Conservation (phyloP, 805 yeast genomes). For the Candida coquimbonensis region DNA sequence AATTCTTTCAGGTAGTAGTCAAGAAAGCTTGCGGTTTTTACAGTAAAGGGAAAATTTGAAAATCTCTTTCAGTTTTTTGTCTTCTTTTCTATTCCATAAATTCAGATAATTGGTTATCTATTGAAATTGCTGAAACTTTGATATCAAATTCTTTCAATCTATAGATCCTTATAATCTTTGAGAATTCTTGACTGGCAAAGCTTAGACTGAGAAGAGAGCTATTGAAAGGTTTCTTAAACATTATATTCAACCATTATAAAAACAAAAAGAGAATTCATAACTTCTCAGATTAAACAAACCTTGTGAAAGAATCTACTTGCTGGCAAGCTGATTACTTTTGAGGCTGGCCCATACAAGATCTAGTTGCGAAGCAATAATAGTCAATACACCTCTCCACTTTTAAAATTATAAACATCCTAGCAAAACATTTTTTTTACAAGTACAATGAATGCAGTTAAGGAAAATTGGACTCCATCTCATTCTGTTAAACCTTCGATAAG, state of each 20-base stretch:
- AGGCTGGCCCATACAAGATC: slow-evolving; percentile 4
- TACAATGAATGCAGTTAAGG: slow-evolving; percentile 4
- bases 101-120: too few relatives aligned
- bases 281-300: not conserved
- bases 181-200: too few relatives aligned
- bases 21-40: too few relatives aligned
- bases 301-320: slow-evolving; percentile 7
- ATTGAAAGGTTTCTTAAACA: not conserved
- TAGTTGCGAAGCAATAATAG: not conserved
- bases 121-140: not conserved
- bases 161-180: too few relatives aligned
- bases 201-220: too few relatives aligned
- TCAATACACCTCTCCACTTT: too few relatives aligned
- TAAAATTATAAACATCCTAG: not conserved
- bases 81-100: not conserved
- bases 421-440: not conserved
- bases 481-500: slow-evolving; percentile 5
- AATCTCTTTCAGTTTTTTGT: not conserved
- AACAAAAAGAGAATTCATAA: not conserved
- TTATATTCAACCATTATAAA: not conserved
- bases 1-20: not conserved
- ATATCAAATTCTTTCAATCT: not conserved
- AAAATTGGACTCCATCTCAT: slow-evolving; percentile 5
- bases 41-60: not conserved
- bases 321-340: slow-evolving; percentile 8